A percentile compares a stretch with the other conserved stretches of the same genome.
phyloP scores from a whole-genome alignment of 2,329 filamentous ascomycete species.

The Aureobasidium sp. region DNA sequence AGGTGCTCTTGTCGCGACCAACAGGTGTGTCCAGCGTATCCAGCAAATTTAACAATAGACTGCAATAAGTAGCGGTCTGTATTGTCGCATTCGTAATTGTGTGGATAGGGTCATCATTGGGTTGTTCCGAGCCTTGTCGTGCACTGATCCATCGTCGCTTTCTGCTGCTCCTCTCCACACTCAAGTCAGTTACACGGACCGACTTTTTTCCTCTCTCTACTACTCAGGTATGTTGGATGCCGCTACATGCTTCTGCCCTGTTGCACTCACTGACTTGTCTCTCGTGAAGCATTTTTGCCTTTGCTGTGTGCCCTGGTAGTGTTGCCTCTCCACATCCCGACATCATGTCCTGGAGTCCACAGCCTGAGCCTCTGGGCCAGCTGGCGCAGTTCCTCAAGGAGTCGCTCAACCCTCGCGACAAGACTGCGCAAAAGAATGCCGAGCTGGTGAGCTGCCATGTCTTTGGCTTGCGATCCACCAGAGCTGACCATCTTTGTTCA shows the following conservation, averaged over 20 bases:
- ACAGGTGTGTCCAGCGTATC: not conserved
- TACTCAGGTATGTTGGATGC: conserved; percentile 1
- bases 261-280: not conserved
- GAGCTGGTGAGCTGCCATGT: conserved; percentile 60
- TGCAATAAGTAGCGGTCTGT: not conserved
- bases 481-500: conserved; percentile 32
- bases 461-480: not conserved
- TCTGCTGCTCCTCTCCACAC: conserved; percentile 1
- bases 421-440: conserved; percentile 76
- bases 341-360: conserved; percentile 87
- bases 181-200: not conserved
- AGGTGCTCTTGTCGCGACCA: not conserved
- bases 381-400: conserved; percentile 84
- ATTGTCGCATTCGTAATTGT: not conserved
- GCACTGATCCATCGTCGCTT: not conserved
- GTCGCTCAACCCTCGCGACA: conserved; percentile 79
- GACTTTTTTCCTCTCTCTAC: conserved; percentile 5
- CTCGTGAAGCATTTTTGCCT: not conserved
- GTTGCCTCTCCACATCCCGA: not conserved
- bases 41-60: not conserved
- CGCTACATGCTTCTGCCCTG: not conserved
- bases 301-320: not conserved
- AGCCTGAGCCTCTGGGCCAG: conserved; percentile 79
- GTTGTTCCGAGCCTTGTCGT: not conserved
- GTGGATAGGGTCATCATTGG: not conserved